Conservation (phyloP, 192 early-diverging fungal genomes). For the Backusella luteola region DNA sequence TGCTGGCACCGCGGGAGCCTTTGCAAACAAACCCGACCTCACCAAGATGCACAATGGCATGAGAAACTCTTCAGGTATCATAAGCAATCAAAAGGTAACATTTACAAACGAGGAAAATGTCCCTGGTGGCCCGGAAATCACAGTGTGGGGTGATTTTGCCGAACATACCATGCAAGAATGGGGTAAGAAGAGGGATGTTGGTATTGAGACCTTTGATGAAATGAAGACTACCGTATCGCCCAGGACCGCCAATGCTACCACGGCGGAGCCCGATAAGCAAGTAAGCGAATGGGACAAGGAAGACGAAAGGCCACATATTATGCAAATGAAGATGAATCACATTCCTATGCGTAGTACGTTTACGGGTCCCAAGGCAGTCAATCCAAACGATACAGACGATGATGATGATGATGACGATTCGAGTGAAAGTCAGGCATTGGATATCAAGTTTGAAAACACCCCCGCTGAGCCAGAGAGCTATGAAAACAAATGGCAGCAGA, state of each 20-base stretch:
- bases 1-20: not conserved
- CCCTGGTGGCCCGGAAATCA: not conserved
- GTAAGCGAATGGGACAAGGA: not conserved
- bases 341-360: not conserved
- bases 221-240: not conserved
- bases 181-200: not conserved
- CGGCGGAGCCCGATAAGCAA: not conserved
- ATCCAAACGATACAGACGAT: not conserved
- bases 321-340: conserved; percentile 14
- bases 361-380: not conserved
- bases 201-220: not conserved
- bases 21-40: not conserved
- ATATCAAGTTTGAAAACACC: not conserved
- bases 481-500: not conserved
- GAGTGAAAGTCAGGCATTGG: not conserved
- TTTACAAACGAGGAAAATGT: not conserved
- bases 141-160: not conserved
- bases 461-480: not conserved
- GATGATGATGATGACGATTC: not conserved
- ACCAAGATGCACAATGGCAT: not conserved
- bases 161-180: not conserved
- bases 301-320: conserved; percentile 1
- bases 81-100: not conserved
- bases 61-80: not conserved
- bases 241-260: not conserved